Evolutionary conservation across 495 filamentous ascomycete species (phyloP).

Genomic region (Pyrenopolyporus hunteri): DNA sequence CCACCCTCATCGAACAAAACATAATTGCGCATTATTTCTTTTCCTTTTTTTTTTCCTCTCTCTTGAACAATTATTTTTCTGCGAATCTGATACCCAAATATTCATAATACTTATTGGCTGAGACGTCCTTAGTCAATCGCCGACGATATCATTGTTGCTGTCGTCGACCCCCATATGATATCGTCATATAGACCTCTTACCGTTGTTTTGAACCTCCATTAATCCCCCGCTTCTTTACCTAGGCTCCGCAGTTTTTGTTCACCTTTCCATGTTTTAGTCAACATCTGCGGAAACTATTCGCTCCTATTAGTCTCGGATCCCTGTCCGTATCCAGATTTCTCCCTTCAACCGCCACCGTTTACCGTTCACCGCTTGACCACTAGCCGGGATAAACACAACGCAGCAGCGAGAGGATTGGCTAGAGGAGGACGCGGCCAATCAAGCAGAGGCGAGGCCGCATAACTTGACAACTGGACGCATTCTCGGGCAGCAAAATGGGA

Average conservation of each 20-base stretch:
- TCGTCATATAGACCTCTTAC: not conserved
- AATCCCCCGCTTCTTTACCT: conserved; percentile 3
- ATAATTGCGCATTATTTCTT: no score
- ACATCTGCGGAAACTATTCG: conserved; percentile 13
- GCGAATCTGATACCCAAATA: not conserved
- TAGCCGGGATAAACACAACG: conserved; percentile 24
- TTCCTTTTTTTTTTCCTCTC: conserved; percentile 9
- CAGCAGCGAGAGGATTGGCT: conserved; percentile 30
- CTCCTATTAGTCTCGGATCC: conserved; percentile 6
- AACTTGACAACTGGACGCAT: conserved; percentile 28
- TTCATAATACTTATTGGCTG: conserved; percentile 9
- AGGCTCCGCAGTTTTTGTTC: conserved; percentile 4
- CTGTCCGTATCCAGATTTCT: conserved; percentile 6
- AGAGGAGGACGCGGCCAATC: conserved; percentile 33
- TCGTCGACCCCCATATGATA: not conserved
- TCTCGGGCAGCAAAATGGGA: conserved; percentile 64
- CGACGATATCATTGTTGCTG: not conserved
- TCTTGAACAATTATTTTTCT: conserved; percentile 1
- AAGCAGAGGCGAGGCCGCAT: conserved; percentile 30
- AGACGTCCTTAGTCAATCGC: conserved; percentile 12
- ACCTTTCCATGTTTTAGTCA: conserved; percentile 17
- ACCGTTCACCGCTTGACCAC: conserved; percentile 29
- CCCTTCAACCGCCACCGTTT: conserved; percentile 9
- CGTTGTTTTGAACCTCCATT: conserved; percentile 18
- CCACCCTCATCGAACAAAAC: conserved; percentile 9